Evolutionary conservation across 495 filamentous ascomycete genomes (phyloP).

Genomic region (Aspergillus cristatus): DNA sequence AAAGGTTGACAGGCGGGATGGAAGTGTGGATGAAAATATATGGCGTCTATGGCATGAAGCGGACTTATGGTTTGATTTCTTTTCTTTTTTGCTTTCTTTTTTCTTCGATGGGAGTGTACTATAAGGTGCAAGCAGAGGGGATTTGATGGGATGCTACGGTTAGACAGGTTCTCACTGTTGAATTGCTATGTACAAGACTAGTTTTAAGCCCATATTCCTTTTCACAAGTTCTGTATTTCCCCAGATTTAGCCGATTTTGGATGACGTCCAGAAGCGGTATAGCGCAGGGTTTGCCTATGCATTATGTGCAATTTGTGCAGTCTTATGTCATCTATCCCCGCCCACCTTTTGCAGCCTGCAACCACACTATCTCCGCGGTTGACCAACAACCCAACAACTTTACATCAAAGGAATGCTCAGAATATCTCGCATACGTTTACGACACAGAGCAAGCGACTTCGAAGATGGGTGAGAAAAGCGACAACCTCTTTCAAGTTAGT

Average conservation of each 20-base stretch:
- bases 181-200: too few relatives aligned
- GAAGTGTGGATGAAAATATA: constrained; percentile 3
- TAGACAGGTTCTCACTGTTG: too few relatives aligned
- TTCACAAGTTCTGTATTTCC: too few relatives aligned
- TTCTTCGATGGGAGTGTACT: too few relatives aligned
- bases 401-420: constrained; percentile 14
- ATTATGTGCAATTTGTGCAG: too few relatives aligned
- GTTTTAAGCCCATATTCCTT: too few relatives aligned
- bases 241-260: too few relatives aligned
- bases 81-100: constrained; percentile 1
- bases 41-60: constrained; percentile 15
- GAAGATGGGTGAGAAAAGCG: constrained; percentile 19
- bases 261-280: too few relatives aligned
- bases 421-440: constrained; percentile 6
- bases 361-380: constrained; percentile 1
- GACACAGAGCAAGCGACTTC: constrained; percentile 9
- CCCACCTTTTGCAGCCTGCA: constrained; percentile 1
- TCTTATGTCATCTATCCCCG: not conserved
- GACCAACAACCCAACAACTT: not conserved
- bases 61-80: constrained; percentile 12
- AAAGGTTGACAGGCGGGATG: not conserved
- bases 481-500: constrained; percentile 11
- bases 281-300: too few relatives aligned
- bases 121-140: too few relatives aligned
- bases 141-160: too few relatives aligned